Conservation (phyloP, 2,329 filamentous ascomycete species). For the Fusarium sp. region DNA sequence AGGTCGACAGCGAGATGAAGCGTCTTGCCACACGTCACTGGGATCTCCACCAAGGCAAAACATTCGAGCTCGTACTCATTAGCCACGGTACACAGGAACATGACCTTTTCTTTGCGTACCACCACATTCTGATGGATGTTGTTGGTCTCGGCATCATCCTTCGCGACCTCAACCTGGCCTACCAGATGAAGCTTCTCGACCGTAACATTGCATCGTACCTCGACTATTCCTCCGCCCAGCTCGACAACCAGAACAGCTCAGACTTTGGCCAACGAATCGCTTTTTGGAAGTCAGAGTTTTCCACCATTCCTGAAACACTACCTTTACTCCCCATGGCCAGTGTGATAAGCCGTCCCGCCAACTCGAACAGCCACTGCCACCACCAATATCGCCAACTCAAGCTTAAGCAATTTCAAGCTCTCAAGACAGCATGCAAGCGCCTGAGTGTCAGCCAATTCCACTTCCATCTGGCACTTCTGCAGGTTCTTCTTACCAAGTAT, state of each 20-base stretch:
- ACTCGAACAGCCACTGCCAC: not conserved
- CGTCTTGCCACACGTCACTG: not conserved
- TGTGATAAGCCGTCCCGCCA: not conserved
- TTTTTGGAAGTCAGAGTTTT: slow-evolving; percentile 1
- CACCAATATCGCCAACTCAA: slow-evolving; percentile 3
- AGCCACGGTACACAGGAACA: not conserved
- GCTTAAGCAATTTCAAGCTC: not conserved
- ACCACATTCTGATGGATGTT: slow-evolving; percentile 6
- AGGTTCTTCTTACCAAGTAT: not conserved
- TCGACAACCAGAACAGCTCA: not conserved
- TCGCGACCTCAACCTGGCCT: not conserved
- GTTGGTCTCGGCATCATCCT: not conserved
- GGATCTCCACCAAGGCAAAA: not conserved
- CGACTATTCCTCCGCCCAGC: not conserved
- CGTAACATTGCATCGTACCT: not conserved
- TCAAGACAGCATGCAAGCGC: not conserved
- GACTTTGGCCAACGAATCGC: not conserved
- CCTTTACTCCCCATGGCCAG: not conserved
- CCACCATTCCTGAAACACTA: not conserved
- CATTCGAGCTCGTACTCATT: not conserved
- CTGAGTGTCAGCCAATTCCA: not conserved
- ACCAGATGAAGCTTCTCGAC: slow-evolving; percentile 11
- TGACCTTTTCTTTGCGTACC: not conserved
- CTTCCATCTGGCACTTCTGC: slow-evolving; percentile 8
- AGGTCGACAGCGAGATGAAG: not conserved